These are phyloP conservation scores for Microsporum canis DNA, from an alignment of 2,329 filamentous ascomycete species.

Conservation along the genomic window DNA sequence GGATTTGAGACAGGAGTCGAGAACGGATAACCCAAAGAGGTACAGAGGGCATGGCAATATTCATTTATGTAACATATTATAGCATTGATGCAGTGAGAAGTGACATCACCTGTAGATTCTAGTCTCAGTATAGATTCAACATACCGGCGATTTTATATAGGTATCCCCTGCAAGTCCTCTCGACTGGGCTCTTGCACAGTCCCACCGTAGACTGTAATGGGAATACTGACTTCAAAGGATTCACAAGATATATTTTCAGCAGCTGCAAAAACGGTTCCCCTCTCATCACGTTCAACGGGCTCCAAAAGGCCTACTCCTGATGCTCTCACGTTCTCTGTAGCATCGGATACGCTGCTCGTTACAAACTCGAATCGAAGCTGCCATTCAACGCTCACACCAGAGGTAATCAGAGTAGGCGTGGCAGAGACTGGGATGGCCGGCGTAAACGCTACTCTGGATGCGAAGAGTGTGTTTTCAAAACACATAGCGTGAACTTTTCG, in stretches of 20 bases:
- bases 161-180: slow-evolving; percentile 32
- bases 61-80: background rate
- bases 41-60: background rate
- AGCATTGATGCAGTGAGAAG: background rate
- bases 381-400: slow-evolving; percentile 78
- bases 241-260: slow-evolving; percentile 70
- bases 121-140: background rate
- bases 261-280: slow-evolving; percentile 65
- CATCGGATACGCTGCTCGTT: slow-evolving; percentile 48
- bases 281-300: slow-evolving; percentile 64
- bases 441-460: slow-evolving; percentile 65
- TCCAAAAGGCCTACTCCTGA: slow-evolving; percentile 54
- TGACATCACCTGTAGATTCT: background rate
- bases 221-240: slow-evolving; percentile 82
- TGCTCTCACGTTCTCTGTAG: slow-evolving; percentile 26
- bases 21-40: too few species aligned
- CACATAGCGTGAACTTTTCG: slow-evolving; percentile 66
- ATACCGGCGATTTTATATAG: slow-evolving; percentile 23
- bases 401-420: slow-evolving; percentile 87
- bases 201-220: slow-evolving; percentile 64
- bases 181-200: slow-evolving; percentile 35
- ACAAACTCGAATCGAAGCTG: slow-evolving; percentile 86
- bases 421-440: slow-evolving; percentile 72
- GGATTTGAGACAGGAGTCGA: too few species aligned
- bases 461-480: slow-evolving; percentile 73